Percentiles rank a stretch among this genome's conserved stretches.
These are phyloP conservation scores for Rhodamnia rubescens DNA, from an alignment of 345 rosid genomes.

Conservation along the genomic window DNA sequence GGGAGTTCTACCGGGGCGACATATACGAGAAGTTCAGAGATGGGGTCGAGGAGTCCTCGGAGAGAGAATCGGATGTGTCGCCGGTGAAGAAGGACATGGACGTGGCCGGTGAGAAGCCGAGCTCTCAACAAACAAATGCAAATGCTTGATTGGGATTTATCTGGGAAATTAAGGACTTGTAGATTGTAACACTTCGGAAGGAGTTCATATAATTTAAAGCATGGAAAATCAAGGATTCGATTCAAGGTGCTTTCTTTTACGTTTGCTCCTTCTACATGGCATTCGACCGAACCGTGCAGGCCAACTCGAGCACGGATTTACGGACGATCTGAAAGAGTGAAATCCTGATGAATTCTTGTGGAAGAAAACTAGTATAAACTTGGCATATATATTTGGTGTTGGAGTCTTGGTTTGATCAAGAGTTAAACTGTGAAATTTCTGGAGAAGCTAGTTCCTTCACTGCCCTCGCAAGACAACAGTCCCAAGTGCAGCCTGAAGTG, in stretches of 20 bases:
- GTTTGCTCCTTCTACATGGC: neutral
- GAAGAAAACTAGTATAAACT: neutral
- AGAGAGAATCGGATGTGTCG: neutral
- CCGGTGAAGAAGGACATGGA: neutral
- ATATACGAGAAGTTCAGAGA: conserved; percentile 74
- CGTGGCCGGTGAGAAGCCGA: neutral
- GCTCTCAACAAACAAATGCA: neutral
- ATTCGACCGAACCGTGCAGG: neutral
- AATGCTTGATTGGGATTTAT: neutral
- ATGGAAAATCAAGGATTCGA: neutral
- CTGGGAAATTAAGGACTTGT: neutral
- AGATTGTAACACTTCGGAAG: neutral
- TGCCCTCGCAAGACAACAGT: neutral
- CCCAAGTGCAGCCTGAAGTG: neutral
- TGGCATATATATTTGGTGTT: neutral
- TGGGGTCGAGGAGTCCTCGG: neutral
- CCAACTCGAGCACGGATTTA: neutral
- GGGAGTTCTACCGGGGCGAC: conserved; percentile 66
- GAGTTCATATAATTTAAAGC: neutral
- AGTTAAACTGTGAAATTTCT: neutral
- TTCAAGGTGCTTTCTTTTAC: neutral
- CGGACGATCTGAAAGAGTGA: neutral
- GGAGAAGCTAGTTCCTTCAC: neutral
- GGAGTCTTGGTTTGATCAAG: neutral
- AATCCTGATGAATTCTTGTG: neutral